A percentile compares a stretch with the other conserved stretches of the same genome.
These are phyloP conservation scores for Blastobotrys ciferrii DNA, from an alignment of 1,139 yeast species.

Conservation along the genomic window DNA sequence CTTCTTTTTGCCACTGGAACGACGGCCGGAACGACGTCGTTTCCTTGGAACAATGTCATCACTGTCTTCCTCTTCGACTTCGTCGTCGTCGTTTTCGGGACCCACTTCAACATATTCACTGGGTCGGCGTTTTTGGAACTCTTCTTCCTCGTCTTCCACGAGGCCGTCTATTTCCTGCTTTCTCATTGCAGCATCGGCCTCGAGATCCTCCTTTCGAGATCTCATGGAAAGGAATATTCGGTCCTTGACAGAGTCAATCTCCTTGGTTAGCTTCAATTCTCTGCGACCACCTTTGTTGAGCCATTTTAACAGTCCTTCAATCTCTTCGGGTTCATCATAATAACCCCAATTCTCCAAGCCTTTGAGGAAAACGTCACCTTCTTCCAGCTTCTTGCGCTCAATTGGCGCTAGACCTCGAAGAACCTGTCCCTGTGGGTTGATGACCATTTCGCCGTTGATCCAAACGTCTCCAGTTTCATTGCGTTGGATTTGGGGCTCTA, in stretches of 20 bases:
- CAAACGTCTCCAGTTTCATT: slow-evolving; percentile 11
- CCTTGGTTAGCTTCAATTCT: slow-evolving; percentile 67
- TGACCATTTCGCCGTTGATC: slow-evolving; percentile 20
- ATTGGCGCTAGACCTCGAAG: slow-evolving; percentile 23
- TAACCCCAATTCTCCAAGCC: slow-evolving; percentile 64
- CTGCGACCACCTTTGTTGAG: slow-evolving; percentile 74
- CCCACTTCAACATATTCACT: slow-evolving; percentile 16
- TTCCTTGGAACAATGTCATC: slow-evolving; percentile 34
- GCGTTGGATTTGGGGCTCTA: slow-evolving; percentile 13
- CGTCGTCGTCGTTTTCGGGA: slow-evolving; percentile 15
- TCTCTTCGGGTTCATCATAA: slow-evolving; percentile 60
- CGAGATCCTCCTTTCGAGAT: slow-evolving; percentile 50
- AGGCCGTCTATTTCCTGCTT: slow-evolving; percentile 30
- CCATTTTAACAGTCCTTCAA: slow-evolving; percentile 61
- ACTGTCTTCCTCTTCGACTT: slow-evolving; percentile 28
- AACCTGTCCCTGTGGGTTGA: slow-evolving; percentile 28
- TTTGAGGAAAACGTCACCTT: slow-evolving; percentile 54
- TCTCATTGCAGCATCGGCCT: slow-evolving; percentile 35
- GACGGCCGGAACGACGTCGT: slow-evolving; percentile 18
- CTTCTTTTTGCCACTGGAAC: slow-evolving; percentile 10
- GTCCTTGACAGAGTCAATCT: slow-evolving; percentile 48
- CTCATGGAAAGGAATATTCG: slow-evolving; percentile 56
- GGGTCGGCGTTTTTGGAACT: slow-evolving; percentile 12
- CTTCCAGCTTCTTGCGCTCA: slow-evolving; percentile 70
- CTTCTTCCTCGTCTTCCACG: slow-evolving; percentile 18